Evolutionary conservation across 2,329 filamentous ascomycete genomes (phyloP).

Genomic region (Pseudopithomyces maydicus): DNA sequence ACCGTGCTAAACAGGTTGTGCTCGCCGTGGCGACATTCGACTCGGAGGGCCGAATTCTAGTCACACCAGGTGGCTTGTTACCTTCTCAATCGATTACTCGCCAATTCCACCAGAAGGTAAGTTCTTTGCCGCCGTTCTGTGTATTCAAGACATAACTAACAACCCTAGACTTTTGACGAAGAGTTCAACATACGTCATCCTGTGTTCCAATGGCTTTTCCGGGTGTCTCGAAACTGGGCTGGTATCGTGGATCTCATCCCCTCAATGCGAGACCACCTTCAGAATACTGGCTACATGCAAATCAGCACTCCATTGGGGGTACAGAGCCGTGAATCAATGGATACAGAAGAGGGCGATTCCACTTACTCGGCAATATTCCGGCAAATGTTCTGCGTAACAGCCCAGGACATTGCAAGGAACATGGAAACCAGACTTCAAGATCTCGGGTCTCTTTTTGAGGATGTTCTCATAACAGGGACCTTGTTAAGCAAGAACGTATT

Average conservation of each 20-base stretch:
- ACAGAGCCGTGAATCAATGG: slow-evolving; percentile 24
- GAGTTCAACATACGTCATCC: slow-evolving; percentile 77
- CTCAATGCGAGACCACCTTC: slow-evolving; percentile 75
- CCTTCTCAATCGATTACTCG: slow-evolving; percentile 78
- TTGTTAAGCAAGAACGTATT: slow-evolving; percentile 66
- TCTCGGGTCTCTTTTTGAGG: slow-evolving; percentile 74
- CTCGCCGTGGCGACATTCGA: slow-evolving; percentile 70
- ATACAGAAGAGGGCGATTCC: slow-evolving; percentile 62
- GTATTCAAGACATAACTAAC: slow-evolving; percentile 13
- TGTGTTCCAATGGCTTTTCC: slow-evolving; percentile 86
- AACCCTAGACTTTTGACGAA: slow-evolving; percentile 64
- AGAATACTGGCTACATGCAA: slow-evolving; percentile 47
- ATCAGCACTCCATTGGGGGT: slow-evolving; percentile 19
- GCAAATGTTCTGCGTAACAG: slow-evolving; percentile 82
- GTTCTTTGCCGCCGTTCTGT: slow-evolving; percentile 64
- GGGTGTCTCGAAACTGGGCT: slow-evolving; percentile 78
- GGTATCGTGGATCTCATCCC: slow-evolving; percentile 70
- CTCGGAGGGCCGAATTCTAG: slow-evolving; percentile 67
- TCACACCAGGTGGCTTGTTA: slow-evolving; percentile 70
- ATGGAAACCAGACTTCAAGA: slow-evolving; percentile 67
- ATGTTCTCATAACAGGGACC: slow-evolving; percentile 71
- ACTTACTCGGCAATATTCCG: slow-evolving; percentile 79
- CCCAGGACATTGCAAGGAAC: slow-evolving; percentile 71
- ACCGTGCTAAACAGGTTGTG: slow-evolving; percentile 59
- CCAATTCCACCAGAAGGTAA: slow-evolving; percentile 50